Conservation (phyloP, 2,329 filamentous ascomycete species). For the Aureobasidium mangrovei region DNA sequence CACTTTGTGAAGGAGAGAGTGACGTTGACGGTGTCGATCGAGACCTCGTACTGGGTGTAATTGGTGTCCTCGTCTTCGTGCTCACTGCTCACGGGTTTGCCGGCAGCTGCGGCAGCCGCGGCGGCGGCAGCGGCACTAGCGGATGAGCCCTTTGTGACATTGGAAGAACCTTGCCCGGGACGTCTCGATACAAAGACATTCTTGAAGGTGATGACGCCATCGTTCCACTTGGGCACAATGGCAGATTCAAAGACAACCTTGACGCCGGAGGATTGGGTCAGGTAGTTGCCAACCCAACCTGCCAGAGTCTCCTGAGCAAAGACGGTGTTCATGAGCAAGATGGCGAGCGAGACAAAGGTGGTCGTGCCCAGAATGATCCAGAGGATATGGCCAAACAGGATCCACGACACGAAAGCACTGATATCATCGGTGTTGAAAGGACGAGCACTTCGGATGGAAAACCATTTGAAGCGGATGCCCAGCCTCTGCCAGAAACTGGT, state of each 20-base stretch:
- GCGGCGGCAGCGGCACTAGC: slow-evolving; percentile 75
- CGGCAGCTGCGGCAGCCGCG: slow-evolving; percentile 57
- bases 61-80: slow-evolving; percentile 82
- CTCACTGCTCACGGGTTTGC: slow-evolving; percentile 29
- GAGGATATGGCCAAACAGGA: slow-evolving; percentile 82
- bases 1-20: slow-evolving; percentile 96
- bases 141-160: slow-evolving; percentile 88
- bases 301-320: slow-evolving; percentile 95
- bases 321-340: slow-evolving; percentile 89
- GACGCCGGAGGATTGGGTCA: slow-evolving; percentile 86
- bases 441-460: slow-evolving; percentile 84
- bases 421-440: slow-evolving; percentile 97
- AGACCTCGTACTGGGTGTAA: slow-evolving; percentile 95
- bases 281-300: slow-evolving; percentile 86
- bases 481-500: slow-evolving; percentile 88
- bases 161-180: slow-evolving; percentile 70
- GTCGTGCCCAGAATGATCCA: slow-evolving; percentile 97
- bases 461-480: slow-evolving; percentile 93
- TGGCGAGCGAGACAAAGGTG: slow-evolving; percentile 87
- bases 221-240: slow-evolving; percentile 91
- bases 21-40: slow-evolving; percentile 90
- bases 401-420: slow-evolving; percentile 90
- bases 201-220: slow-evolving; percentile 90
- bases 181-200: slow-evolving; percentile 93
- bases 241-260: slow-evolving; percentile 96